A percentile compares a stretch with the other conserved stretches of the same genome.
Evolutionary conservation across 1,284 basidiomycete species (phyloP).

Genomic region (Leccinum ponderosum): DNA sequence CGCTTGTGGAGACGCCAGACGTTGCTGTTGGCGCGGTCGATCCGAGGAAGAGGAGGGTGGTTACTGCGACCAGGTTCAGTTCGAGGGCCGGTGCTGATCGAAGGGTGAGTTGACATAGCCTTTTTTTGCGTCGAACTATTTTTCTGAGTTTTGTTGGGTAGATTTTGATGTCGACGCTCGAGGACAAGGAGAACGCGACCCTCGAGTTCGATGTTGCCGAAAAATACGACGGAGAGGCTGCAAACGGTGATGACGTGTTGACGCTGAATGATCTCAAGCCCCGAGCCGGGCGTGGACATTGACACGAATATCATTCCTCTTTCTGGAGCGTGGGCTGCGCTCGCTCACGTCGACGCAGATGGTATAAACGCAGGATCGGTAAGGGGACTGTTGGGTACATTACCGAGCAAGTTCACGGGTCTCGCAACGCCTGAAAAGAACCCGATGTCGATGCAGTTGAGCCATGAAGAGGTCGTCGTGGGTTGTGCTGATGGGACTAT

Average conservation of each 20-base stretch:
- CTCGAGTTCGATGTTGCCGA: constrained; percentile 34
- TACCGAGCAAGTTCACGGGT: constrained; percentile 68
- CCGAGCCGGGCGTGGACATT: constrained; percentile 49
- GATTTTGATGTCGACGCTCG: constrained; percentile 81
- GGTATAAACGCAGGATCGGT: constrained; percentile 37
- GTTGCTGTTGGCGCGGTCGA: constrained; percentile 82
- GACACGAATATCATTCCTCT: constrained; percentile 62
- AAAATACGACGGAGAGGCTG: constrained; percentile 12
- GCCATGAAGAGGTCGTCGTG: constrained; percentile 83
- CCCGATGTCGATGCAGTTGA: constrained; percentile 86
- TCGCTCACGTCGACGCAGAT: constrained; percentile 44
- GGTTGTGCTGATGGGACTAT: constrained; percentile 88
- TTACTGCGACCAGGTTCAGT: constrained; percentile 85
- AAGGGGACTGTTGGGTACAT: constrained; percentile 57
- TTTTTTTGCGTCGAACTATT: neutral
- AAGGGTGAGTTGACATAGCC: constrained; percentile 48
- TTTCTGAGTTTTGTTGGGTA: constrained; percentile 29
- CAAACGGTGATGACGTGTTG: constrained; percentile 11
- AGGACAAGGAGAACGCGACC: constrained; percentile 46
- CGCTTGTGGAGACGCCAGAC: constrained; percentile 79
- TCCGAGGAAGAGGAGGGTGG: constrained; percentile 75
- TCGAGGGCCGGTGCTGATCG: constrained; percentile 77
- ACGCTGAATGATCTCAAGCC: constrained; percentile 19
- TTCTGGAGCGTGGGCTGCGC: constrained; percentile 67
- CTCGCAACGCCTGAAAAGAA: constrained; percentile 83